Evolutionary conservation across 371 early-diverging fungal species (phyloP).

Genomic region (Rhizomucor miehei): DNA sequence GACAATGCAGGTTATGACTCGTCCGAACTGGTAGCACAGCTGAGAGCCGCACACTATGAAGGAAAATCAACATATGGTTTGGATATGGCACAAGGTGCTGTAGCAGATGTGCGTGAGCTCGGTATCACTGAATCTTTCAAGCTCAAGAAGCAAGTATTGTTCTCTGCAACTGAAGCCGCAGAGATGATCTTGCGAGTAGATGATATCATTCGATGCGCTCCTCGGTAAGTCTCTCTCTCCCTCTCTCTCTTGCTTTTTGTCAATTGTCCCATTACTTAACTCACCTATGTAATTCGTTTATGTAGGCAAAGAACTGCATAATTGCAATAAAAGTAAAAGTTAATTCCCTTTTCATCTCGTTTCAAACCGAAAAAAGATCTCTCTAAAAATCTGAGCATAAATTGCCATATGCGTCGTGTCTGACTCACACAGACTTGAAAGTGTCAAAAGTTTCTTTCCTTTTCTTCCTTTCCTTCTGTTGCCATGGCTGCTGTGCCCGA

Average conservation of each 20-base stretch:
- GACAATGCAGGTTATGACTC: conserved; percentile 99
- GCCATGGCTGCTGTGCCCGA: conserved; percentile 25
- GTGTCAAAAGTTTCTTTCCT: no score
- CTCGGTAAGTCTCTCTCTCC: conserved; percentile 55
- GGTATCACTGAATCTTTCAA: conserved; percentile 98
- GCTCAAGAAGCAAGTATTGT: conserved; percentile 96
- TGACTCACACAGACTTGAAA: no score
- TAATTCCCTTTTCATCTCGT: no score
- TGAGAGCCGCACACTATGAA: conserved; percentile 92
- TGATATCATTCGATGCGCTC: conserved; percentile 96
- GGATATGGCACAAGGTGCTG: conserved; percentile 83
- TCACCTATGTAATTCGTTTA: not conserved
- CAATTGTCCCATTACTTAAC: not conserved
- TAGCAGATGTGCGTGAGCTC: conserved; percentile 84
- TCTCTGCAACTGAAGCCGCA: conserved; percentile 97
- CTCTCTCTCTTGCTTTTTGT: not conserved
- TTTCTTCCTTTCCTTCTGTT: not conserved
- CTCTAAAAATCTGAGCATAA: no score
- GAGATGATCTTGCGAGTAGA: conserved; percentile 99
- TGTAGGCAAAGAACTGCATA: conserved; percentile 8
- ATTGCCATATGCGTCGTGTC: no score
- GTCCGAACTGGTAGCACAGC: conserved; percentile 87
- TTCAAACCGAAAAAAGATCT: no score
- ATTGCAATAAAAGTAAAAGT: not conserved
- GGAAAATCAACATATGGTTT: conserved; percentile 83